Evolutionary conservation across 2,329 filamentous ascomycete species (phyloP), one percentile per base, ranked within the genome.

Genomic region (Botrytis sinoallii): DNA sequence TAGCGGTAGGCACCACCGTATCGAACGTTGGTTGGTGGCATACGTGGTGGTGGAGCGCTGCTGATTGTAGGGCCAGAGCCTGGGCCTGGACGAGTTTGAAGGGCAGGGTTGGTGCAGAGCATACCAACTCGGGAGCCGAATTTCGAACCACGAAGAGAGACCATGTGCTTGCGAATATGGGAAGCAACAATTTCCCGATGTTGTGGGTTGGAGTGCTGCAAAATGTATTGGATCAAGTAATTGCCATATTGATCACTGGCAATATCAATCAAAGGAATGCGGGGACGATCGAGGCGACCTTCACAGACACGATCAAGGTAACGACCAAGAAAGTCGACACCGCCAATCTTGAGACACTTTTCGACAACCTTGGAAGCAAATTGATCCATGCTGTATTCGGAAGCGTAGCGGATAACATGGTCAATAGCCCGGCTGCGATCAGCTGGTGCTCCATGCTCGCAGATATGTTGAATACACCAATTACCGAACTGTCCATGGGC

Each of bases 401-500:
- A 93, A 46, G 95, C 93, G 83, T 94, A 97, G 76, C 92, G 92
- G 77, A 99, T 92, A 80, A 99, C 95, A 82, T 98, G 95, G 78
- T 99, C 95, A 80, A 98, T 92, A 63, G 97, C 96, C 78, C 95
- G 92, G 83, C 92, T 95, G 79, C 95, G 95, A 83, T 99, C 97
- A 59, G 92, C 91, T 46, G 95, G 92, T 73, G 92, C 92, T 69
- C 97, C 95, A 81, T 99, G 96, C 83, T 99, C 96, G 83, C 96
- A 99, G 79, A 99, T 94, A 84, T 99, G 96, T 84, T 99, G 96
- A 80, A 99, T 98, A 85, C 96, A 99, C 96, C 96, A 99, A 82
- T 99, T 99, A 73, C 96, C 96, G 81, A 99, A 99, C 82, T 99
- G 96, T 40, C 96, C 96, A 82, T 98, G 95, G 74, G 96, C 93